Conservation (phyloP, 345 rosid species). For the Syzygium oleosum region DNA sequence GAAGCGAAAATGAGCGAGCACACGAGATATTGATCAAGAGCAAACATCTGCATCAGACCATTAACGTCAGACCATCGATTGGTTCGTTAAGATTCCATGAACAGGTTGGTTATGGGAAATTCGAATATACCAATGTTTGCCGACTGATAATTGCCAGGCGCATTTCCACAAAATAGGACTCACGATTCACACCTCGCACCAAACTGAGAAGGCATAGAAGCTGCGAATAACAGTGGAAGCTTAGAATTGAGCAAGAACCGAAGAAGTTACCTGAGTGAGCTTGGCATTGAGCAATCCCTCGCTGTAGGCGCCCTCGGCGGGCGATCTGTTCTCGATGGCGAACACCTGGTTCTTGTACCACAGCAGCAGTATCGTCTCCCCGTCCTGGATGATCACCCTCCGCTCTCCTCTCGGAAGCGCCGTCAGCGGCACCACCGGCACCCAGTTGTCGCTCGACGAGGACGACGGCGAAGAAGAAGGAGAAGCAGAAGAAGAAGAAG, state of each 20-base stretch:
- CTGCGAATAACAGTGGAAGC: background rate
- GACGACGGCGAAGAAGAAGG: slow-evolving; percentile 8
- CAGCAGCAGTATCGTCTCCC: slow-evolving; percentile 67
- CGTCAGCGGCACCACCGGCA: slow-evolving; percentile 79
- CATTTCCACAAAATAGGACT: background rate
- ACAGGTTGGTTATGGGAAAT: too few species aligned
- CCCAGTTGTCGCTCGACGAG: slow-evolving; percentile 49
- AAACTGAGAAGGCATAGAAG: background rate
- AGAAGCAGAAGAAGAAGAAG: background rate
- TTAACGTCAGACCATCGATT: background rate
- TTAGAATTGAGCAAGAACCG: background rate
- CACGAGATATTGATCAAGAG: background rate
- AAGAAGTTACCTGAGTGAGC: slow-evolving; percentile 61
- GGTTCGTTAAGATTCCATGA: background rate
- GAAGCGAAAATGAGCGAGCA: background rate
- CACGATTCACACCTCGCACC: background rate
- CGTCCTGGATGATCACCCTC: slow-evolving; percentile 77
- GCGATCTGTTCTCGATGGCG: slow-evolving; percentile 85
- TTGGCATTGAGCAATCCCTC: slow-evolving; percentile 93
- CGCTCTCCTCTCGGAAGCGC: slow-evolving; percentile 92
- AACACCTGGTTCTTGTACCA: slow-evolving; percentile 85
- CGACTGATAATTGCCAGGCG: background rate
- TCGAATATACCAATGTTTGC: background rate
- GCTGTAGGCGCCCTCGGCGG: slow-evolving; percentile 89
- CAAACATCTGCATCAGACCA: background rate